Evolutionary conservation across 805 yeast genomes (phyloP).

Genomic region (Candida patagonica): DNA sequence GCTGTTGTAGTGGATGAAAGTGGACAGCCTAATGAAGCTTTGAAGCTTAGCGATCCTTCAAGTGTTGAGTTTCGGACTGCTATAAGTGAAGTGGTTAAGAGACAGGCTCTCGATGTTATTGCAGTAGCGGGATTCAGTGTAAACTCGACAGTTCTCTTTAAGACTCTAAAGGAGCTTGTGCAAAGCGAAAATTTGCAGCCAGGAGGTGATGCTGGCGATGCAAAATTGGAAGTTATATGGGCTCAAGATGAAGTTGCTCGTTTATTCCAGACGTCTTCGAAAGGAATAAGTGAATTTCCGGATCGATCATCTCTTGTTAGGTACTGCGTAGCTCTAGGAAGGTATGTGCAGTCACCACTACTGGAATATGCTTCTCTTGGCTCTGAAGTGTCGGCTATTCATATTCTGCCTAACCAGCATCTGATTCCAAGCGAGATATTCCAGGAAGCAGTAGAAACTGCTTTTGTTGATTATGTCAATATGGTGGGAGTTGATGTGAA

Average conservation of each 20-base stretch:
- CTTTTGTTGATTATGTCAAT: constrained; percentile 82
- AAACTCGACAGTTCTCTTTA: constrained; percentile 51
- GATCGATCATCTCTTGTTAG: constrained; percentile 73
- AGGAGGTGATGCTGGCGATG: constrained; percentile 28
- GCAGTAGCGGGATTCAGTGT: constrained; percentile 85
- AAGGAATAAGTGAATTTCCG: constrained; percentile 71
- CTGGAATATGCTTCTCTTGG: constrained; percentile 78
- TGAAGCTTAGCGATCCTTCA: constrained; percentile 70
- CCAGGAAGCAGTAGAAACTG: constrained; percentile 60
- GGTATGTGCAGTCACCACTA: constrained; percentile 89
- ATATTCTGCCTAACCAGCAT: constrained; percentile 58
- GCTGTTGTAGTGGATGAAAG: constrained; percentile 71
- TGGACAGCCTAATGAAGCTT: constrained; percentile 67
- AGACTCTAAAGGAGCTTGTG: constrained; percentile 44
- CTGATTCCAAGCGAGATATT: constrained; percentile 57
- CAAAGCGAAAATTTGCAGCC: constrained; percentile 40
- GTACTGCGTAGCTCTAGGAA: constrained; percentile 82
- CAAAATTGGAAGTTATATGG: constrained; percentile 58
- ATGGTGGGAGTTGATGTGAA: constrained; percentile 91
- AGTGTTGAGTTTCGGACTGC: constrained; percentile 55
- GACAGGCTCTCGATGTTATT: constrained; percentile 77
- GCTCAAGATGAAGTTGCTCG: constrained; percentile 92
- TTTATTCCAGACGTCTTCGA: constrained; percentile 67
- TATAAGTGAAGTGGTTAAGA: constrained; percentile 49
- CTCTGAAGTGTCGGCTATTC: constrained; percentile 60